Evolutionary conservation across 345 rosid genomes (phyloP).

Genomic region (Bretschneidera sinensis): DNA sequence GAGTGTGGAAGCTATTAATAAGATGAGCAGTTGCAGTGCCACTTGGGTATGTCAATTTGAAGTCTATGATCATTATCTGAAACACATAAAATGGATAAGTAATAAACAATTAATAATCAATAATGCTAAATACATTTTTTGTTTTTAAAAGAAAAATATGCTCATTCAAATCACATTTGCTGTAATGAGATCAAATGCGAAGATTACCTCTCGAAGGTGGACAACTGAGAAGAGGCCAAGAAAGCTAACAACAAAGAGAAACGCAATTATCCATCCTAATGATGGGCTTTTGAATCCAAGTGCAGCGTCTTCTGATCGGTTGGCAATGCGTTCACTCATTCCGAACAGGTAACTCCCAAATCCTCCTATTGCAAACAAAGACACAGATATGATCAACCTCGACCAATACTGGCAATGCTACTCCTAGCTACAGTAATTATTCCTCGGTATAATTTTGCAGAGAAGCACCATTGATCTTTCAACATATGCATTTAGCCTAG

Average conservation of each 20-base stretch:
- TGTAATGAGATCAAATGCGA: too few relatives aligned
- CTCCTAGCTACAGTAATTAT: too few relatives aligned
- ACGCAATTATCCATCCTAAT: slow-evolving; percentile 67
- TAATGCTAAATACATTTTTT: too few relatives aligned
- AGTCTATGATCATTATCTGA: slow-evolving; percentile 75
- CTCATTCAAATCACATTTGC: neutral
- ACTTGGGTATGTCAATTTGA: slow-evolving; percentile 72
- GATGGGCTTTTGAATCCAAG: slow-evolving; percentile 47
- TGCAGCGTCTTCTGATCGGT: slow-evolving; percentile 32
- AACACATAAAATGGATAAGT: slow-evolving; percentile 1
- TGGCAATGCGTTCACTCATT: slow-evolving; percentile 62
- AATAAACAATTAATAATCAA: too few relatives aligned
- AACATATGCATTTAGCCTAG: neutral
- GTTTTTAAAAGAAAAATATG: too few relatives aligned
- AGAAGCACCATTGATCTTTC: slow-evolving; percentile 12
- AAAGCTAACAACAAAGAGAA: slow-evolving; percentile 85
- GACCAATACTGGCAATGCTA: too few relatives aligned
- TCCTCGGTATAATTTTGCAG: slow-evolving; percentile 13
- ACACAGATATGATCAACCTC: too few relatives aligned
- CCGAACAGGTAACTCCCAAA: slow-evolving; percentile 77
- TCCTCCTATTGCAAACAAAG: slow-evolving; percentile 69
- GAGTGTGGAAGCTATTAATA: slow-evolving; percentile 84
- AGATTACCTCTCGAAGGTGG: slow-evolving; percentile 68
- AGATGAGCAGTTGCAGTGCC: slow-evolving; percentile 84
- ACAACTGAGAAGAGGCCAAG: slow-evolving; percentile 79